phyloP scores from a whole-genome alignment of 2,329 filamentous ascomycete species.

The Raffaelea ambrosiae region DNA sequence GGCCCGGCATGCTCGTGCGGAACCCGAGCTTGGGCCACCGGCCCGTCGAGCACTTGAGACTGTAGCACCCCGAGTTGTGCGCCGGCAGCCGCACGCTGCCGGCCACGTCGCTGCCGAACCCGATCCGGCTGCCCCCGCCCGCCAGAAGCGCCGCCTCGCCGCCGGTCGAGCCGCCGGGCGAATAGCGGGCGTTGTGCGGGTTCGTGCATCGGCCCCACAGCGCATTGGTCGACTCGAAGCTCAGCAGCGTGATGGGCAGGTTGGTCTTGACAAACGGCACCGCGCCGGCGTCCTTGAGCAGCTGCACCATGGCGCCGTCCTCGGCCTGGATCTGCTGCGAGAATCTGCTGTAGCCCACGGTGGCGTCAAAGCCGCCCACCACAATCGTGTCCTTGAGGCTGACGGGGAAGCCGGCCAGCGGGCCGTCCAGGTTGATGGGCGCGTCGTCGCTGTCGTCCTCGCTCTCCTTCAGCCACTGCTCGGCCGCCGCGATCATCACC shows the following conservation, averaged over 20 bases:
- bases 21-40: slow-evolving; percentile 83
- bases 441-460: slow-evolving; percentile 22
- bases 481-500: slow-evolving; percentile 69
- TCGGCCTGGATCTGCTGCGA: slow-evolving; percentile 52
- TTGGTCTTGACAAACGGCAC: slow-evolving; percentile 93
- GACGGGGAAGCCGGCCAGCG: slow-evolving; percentile 78
- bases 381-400: slow-evolving; percentile 75
- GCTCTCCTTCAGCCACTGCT: slow-evolving; percentile 52
- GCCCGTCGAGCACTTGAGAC: slow-evolving; percentile 77
- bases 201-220: slow-evolving; percentile 80
- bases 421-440: slow-evolving; percentile 64
- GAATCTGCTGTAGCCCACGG: slow-evolving; percentile 70
- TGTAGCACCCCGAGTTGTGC: slow-evolving; percentile 85
- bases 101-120: slow-evolving; percentile 84
- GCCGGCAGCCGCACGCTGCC: slow-evolving; percentile 82
- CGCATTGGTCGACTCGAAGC: slow-evolving; percentile 70
- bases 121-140: slow-evolving; percentile 67
- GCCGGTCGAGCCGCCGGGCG: slow-evolving; percentile 81
- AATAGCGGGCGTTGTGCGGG: slow-evolving; percentile 76
- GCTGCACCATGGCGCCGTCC: slow-evolving; percentile 64
- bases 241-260: slow-evolving; percentile 74
- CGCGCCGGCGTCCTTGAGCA: slow-evolving; percentile 82
- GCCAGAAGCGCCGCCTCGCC: slow-evolving; percentile 79
- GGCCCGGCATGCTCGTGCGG: slow-evolving; percentile 81
- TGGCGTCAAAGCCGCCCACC: slow-evolving; percentile 74